Percentiles rank a stretch among this genome's conserved stretches.
phyloP scores from a whole-genome alignment of 768 basidiomycete genomes.

The Suillus luteus region DNA sequence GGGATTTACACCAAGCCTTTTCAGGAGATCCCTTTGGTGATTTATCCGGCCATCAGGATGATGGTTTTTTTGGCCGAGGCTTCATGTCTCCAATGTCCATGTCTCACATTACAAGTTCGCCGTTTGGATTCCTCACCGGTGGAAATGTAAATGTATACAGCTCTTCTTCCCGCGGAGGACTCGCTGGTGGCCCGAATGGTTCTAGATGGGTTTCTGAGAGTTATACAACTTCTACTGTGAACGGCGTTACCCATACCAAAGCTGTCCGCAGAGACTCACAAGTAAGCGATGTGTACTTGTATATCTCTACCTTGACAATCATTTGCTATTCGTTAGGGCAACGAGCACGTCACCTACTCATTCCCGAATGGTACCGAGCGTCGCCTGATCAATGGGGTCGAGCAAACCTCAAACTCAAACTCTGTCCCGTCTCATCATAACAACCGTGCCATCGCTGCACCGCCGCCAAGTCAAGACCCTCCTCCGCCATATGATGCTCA shows the following conservation, averaged over 20 bases:
- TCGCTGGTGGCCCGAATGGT: constrained; percentile 26
- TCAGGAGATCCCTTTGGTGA: constrained; percentile 38
- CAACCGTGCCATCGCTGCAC: constrained; percentile 1
- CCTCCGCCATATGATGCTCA: constrained; percentile 26
- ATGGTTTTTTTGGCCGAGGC: constrained; percentile 16
- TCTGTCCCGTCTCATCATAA: constrained; percentile 17
- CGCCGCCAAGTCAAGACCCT: constrained; percentile 9
- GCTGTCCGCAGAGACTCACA: constrained; percentile 57
- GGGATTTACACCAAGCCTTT: constrained; percentile 43
- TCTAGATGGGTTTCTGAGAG: constrained; percentile 56
- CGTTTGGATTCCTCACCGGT: background rate
- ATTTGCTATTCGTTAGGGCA: constrained; percentile 51
- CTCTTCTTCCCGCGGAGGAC: background rate
- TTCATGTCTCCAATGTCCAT: constrained; percentile 9
- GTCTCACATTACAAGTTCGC: background rate
- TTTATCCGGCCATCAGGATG: constrained; percentile 20
- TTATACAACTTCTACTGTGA: constrained; percentile 55
- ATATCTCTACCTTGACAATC: constrained; percentile 8
- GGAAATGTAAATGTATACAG: constrained; percentile 3
- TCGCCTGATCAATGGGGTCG: constrained; percentile 68
- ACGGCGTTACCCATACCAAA: constrained; percentile 66
- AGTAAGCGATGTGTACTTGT: constrained; percentile 41
- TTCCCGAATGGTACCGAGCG: constrained; percentile 68
- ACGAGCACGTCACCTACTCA: constrained; percentile 68
- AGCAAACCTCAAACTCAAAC: constrained; percentile 33